These are phyloP conservation scores for Babesia ovis DNA, from an alignment of 169 alveolate genomes.

Conservation along the genomic window DNA sequence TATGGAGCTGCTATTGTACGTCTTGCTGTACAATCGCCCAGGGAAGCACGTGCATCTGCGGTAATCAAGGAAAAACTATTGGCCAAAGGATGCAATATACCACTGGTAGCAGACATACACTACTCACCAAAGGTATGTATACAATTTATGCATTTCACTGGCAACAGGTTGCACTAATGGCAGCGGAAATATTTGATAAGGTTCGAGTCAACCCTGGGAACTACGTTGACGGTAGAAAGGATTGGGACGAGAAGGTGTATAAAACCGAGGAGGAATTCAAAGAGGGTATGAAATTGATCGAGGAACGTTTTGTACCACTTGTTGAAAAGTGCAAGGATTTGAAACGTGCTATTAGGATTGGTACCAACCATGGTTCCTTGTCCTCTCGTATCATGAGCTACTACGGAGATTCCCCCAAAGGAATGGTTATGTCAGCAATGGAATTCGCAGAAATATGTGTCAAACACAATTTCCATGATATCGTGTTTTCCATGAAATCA, in stretches of 20 bases:
- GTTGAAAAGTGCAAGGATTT: conserved; percentile 76
- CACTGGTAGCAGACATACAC: conserved; percentile 85
- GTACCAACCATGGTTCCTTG: conserved; percentile 83
- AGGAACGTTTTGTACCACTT: conserved; percentile 72
- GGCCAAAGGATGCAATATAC: conserved; percentile 70
- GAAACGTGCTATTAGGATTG: conserved; percentile 78
- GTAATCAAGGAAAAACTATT: conserved; percentile 70
- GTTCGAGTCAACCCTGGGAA: conserved; percentile 85
- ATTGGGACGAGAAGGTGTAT: conserved; percentile 74
- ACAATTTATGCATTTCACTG: not conserved
- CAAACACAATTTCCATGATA: conserved; percentile 72
- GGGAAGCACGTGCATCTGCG: conserved; percentile 77
- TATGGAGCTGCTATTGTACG: conserved; percentile 81
- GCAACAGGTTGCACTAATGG: conserved; percentile 75
- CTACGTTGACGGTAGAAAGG: conserved; percentile 82
- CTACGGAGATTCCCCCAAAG: conserved; percentile 84
- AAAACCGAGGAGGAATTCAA: conserved; percentile 72
- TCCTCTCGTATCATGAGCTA: conserved; percentile 78
- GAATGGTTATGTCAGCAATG: conserved; percentile 85
- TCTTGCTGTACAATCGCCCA: conserved; percentile 81
- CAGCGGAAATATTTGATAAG: conserved; percentile 82
- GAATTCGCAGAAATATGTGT: conserved; percentile 81
- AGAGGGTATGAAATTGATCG: conserved; percentile 69
- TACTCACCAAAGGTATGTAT: conserved; percentile 74
- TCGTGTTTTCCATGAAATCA: conserved; percentile 82